Conservation (phyloP, 495 filamentous ascomycete genomes). For the Penicillium malachiteum region DNA sequence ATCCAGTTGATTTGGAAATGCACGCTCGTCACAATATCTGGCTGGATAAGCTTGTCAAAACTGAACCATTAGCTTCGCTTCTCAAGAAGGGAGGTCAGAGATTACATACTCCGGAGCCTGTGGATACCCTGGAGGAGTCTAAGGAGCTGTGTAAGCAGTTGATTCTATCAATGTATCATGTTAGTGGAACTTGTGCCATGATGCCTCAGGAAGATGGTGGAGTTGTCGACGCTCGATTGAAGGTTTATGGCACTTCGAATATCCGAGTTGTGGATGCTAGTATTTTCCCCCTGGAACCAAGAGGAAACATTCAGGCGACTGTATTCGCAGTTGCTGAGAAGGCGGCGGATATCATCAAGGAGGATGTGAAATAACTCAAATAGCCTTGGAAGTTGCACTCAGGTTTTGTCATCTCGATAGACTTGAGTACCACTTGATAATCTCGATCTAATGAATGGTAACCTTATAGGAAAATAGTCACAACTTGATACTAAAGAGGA, state of each 20-base stretch:
- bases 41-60: slow-evolving; percentile 42
- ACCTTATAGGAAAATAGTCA: no score
- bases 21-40: slow-evolving; percentile 45
- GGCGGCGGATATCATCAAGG: slow-evolving; percentile 54
- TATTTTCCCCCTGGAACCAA: slow-evolving; percentile 49
- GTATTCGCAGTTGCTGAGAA: slow-evolving; percentile 57
- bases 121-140: slow-evolving; percentile 8
- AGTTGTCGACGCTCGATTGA: slow-evolving; percentile 47
- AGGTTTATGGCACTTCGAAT: slow-evolving; percentile 47
- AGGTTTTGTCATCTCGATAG: no score
- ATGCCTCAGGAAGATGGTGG: slow-evolving; percentile 49
- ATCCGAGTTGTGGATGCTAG: slow-evolving; percentile 56
- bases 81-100: slow-evolving; percentile 30
- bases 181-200: slow-evolving; percentile 23
- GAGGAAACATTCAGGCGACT: slow-evolving; percentile 45
- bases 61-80: slow-evolving; percentile 35
- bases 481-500: no score
- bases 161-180: slow-evolving; percentile 33
- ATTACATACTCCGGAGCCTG: slow-evolving; percentile 7
- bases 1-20: slow-evolving; percentile 48
- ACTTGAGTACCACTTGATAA: no score
- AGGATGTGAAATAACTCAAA: slow-evolving; percentile 5
- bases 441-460: no score
- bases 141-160: slow-evolving; percentile 13
- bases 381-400: neutral